phyloP scores from a whole-genome alignment of 2,329 filamentous ascomycete genomes.

The Penicillium concentricum region DNA sequence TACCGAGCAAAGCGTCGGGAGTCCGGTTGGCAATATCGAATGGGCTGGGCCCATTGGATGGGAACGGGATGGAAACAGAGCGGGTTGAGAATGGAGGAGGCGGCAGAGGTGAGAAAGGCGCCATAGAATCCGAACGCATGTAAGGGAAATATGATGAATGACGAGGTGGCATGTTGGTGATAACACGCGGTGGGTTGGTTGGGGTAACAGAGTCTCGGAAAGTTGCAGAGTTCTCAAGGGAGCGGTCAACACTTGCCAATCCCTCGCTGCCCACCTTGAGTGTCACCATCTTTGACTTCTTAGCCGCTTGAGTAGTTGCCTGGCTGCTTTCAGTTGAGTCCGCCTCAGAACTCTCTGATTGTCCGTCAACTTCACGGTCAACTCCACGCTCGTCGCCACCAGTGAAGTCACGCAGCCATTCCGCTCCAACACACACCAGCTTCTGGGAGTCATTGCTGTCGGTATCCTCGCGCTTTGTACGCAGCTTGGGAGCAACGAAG shows the following conservation, averaged over 20 bases:
- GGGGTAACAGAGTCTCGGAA: not conserved
- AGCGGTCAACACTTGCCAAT: not conserved
- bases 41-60: not conserved
- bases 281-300: not conserved
- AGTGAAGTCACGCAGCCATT: not conserved
- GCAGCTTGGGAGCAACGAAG: not conserved
- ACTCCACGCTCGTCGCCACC: not conserved
- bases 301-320: not conserved
- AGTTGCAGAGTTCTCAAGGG: not conserved
- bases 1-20: no score
- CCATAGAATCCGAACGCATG: not conserved
- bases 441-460: not conserved
- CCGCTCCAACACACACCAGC: conserved; percentile 15
- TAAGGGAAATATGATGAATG: not conserved
- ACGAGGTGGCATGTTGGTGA: not conserved
- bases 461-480: not conserved
- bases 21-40: not conserved
- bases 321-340: not conserved
- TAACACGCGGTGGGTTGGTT: not conserved
- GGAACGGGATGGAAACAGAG: not conserved
- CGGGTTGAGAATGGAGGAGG: not conserved
- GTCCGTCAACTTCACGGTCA: not conserved
- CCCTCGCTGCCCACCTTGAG: not conserved
- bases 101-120: not conserved
- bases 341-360: not conserved